phyloP scores from a whole-genome alignment of 1,284 basidiomycete species.

The Xanthoconium separans region DNA sequence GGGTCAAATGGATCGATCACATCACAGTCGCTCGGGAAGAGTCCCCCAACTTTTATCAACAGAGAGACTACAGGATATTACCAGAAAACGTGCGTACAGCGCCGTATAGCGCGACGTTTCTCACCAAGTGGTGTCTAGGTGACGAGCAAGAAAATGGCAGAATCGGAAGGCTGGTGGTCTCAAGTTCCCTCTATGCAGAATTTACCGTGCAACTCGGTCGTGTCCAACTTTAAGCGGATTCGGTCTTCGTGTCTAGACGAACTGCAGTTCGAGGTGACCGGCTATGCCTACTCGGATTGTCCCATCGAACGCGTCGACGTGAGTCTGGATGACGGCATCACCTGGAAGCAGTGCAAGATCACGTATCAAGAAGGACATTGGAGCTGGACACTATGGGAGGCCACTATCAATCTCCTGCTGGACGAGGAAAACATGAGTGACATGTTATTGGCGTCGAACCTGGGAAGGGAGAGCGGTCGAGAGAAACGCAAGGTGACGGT shows the following conservation, averaged over 20 bases:
- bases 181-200: conserved; percentile 58
- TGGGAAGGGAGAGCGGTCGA: conserved; percentile 6
- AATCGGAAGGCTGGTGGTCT: conserved; percentile 42
- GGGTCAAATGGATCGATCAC: conserved; percentile 77
- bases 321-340: conserved; percentile 48
- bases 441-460: conserved; percentile 15
- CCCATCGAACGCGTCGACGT: conserved; percentile 52
- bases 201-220: conserved; percentile 61
- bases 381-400: conserved; percentile 74
- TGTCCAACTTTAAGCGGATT: conserved; percentile 41
- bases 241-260: conserved; percentile 27
- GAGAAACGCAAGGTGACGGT: conserved; percentile 22
- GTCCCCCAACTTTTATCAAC: conserved; percentile 66
- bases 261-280: conserved; percentile 45
- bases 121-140: conserved; percentile 36
- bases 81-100: conserved; percentile 48
- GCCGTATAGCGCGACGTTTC: neutral
- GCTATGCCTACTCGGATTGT: conserved; percentile 58
- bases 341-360: conserved; percentile 52
- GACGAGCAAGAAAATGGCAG: conserved; percentile 43
- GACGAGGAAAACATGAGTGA: conserved; percentile 14
- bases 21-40: conserved; percentile 53
- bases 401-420: conserved; percentile 36
- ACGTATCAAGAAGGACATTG: conserved; percentile 62
- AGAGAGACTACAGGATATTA: conserved; percentile 64